Evolutionary conservation across 2,329 filamentous ascomycete species (phyloP).

Genomic region (Hirsutella thompsonii): DNA sequence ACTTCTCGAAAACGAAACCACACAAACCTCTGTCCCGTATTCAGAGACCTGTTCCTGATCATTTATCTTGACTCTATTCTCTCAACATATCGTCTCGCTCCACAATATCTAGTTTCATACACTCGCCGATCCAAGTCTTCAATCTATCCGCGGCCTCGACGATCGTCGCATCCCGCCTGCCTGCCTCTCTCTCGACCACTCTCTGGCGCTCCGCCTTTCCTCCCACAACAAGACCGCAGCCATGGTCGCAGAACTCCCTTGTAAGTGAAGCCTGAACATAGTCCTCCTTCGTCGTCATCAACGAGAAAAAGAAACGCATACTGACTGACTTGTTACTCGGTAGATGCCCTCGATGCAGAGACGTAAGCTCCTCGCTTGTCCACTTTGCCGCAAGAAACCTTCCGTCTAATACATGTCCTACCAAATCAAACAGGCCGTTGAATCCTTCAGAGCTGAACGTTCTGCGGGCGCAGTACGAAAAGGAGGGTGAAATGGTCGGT

Average conservation of each 20-base stretch:
- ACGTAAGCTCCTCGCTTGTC: constrained; percentile 43
- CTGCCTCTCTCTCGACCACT: too few relatives aligned
- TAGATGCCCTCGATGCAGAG: constrained; percentile 95
- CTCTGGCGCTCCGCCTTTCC: not conserved
- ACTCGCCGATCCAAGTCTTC: too few relatives aligned
- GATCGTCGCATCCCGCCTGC: too few relatives aligned
- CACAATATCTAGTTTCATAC: too few relatives aligned
- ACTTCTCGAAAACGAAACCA: too few relatives aligned
- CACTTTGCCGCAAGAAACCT: constrained; percentile 1
- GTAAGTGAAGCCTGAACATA: constrained; percentile 17
- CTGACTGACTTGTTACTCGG: not conserved
- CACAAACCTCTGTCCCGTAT: too few relatives aligned
- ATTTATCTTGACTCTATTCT: too few relatives aligned
- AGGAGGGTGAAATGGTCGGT: constrained; percentile 92
- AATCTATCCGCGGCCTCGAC: too few relatives aligned
- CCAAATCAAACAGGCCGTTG: constrained; percentile 50
- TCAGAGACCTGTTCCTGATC: too few relatives aligned
- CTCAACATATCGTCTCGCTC: too few relatives aligned
- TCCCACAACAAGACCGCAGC: not conserved
- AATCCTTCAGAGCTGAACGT: constrained; percentile 88
- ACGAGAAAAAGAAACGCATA: too few relatives aligned
- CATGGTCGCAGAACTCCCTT: constrained; percentile 36
- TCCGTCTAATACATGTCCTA: too few relatives aligned
- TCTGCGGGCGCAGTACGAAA: constrained; percentile 86
- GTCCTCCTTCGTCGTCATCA: not conserved